Percentiles rank a stretch among this genome's conserved stretches.
Evolutionary conservation across 805 yeast species (phyloP).

Genomic region (Candida glaebosa): DNA sequence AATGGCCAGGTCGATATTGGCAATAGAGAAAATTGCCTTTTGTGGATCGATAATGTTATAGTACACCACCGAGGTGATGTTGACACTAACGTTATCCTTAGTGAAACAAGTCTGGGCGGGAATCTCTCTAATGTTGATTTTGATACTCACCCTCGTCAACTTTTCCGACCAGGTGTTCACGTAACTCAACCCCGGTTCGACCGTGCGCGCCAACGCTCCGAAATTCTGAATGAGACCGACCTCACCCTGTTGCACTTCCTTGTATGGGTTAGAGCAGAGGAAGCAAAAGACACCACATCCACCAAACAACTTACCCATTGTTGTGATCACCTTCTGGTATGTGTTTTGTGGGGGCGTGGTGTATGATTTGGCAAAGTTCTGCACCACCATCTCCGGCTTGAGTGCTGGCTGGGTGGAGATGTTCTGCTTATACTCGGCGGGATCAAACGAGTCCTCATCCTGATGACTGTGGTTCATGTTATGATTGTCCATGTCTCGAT

Average conservation of each 20-base stretch:
- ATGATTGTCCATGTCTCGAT: background rate
- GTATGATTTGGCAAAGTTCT: slow-evolving; percentile 39
- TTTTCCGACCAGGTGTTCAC: slow-evolving; percentile 65
- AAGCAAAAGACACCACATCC: slow-evolving; percentile 54
- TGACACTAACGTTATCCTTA: slow-evolving; percentile 62
- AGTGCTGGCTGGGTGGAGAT: slow-evolving; percentile 20
- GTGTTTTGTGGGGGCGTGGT: slow-evolving; percentile 37
- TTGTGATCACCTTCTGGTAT: slow-evolving; percentile 39
- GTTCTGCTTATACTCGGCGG: slow-evolving; percentile 10
- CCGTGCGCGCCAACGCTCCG: slow-evolving; percentile 61
- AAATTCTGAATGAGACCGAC: slow-evolving; percentile 66
- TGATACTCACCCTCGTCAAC: slow-evolving; percentile 48
- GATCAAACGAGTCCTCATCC: slow-evolving; percentile 8
- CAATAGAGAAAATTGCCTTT: slow-evolving; percentile 57
- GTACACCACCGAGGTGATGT: slow-evolving; percentile 64
- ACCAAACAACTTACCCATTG: slow-evolving; percentile 49
- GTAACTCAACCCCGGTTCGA: slow-evolving; percentile 65
- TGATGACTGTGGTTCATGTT: background rate
- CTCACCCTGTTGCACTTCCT: slow-evolving; percentile 59
- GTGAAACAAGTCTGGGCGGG: slow-evolving; percentile 70
- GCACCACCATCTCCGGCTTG: slow-evolving; percentile 40
- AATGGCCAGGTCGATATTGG: slow-evolving; percentile 52
- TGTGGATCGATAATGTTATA: slow-evolving; percentile 67
- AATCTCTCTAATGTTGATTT: slow-evolving; percentile 57
- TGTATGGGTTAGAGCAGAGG: slow-evolving; percentile 57